These are phyloP conservation scores for Fomitopsis palustris DNA, from an alignment of 1,284 basidiomycete genomes.

Conservation along the genomic window DNA sequence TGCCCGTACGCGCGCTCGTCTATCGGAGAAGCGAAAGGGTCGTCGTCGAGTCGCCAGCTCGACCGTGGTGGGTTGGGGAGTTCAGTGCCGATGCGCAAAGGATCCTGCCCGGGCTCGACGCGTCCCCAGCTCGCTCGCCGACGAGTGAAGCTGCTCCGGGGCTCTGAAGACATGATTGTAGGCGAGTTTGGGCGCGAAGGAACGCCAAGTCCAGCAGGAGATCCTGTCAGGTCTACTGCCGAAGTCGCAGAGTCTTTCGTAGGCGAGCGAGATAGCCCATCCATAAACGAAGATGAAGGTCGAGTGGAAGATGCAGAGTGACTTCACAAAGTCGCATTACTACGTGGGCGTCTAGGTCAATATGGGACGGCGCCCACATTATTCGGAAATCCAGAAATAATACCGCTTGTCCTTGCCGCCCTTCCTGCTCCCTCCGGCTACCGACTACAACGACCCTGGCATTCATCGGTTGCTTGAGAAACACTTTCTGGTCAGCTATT, in stretches of 20 bases:
- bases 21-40: slow-evolving; percentile 40
- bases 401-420: too few relatives aligned
- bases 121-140: slow-evolving; percentile 57
- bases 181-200: slow-evolving; percentile 45
- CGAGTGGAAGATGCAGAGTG: neutral
- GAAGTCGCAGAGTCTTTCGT: slow-evolving; percentile 38
- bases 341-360: too few relatives aligned
- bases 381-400: too few relatives aligned
- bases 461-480: too few relatives aligned
- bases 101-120: slow-evolving; percentile 40
- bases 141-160: slow-evolving; percentile 36
- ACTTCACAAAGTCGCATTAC: too few relatives aligned
- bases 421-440: too few relatives aligned
- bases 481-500: too few relatives aligned
- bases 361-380: too few relatives aligned
- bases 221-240: slow-evolving; percentile 50
- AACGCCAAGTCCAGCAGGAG: slow-evolving; percentile 37
- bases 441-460: too few relatives aligned
- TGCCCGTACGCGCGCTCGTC: slow-evolving; percentile 26
- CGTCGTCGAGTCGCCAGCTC: slow-evolving; percentile 34
- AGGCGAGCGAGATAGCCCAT: slow-evolving; percentile 15
- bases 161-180: slow-evolving; percentile 44
- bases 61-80: slow-evolving; percentile 16
- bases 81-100: slow-evolving; percentile 34
- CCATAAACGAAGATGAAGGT: slow-evolving; percentile 10